Percentiles rank a stretch among this genome's conserved stretches.
phyloP scores from a whole-genome alignment of 2,329 filamentous ascomycete species.

The Simplicillium sp. region DNA sequence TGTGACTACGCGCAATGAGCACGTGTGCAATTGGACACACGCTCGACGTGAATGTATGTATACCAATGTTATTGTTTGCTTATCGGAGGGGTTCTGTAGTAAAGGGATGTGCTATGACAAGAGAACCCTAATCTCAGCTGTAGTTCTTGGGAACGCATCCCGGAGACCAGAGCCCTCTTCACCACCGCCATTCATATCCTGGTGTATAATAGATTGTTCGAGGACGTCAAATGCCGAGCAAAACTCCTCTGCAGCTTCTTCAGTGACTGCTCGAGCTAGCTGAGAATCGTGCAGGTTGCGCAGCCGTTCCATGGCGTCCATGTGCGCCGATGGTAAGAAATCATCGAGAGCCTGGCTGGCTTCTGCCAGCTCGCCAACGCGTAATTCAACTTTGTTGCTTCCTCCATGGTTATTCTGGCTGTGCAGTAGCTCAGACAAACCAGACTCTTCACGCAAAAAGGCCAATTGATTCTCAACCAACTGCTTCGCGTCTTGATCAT shows the following conservation, averaged over 20 bases:
- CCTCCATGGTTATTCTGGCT: constrained; percentile 34
- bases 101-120: constrained; percentile 29
- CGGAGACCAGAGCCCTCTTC: constrained; percentile 16
- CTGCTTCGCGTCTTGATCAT: constrained; percentile 44
- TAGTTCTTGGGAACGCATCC: constrained; percentile 46
- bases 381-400: constrained; percentile 35
- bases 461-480: constrained; percentile 60
- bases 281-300: constrained; percentile 62
- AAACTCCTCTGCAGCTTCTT: constrained; percentile 75
- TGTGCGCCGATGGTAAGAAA: constrained; percentile 84
- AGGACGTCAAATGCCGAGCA: constrained; percentile 69
- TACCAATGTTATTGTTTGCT: neutral
- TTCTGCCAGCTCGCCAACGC: constrained; percentile 42
- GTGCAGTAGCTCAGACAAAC: constrained; percentile 54
- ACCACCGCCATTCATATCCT: constrained; percentile 21
- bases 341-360: constrained; percentile 75
- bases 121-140: constrained; percentile 49
- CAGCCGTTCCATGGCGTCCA: constrained; percentile 81
- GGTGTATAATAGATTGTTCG: constrained; percentile 37
- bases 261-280: constrained; percentile 66
- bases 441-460: constrained; percentile 69
- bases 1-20: too few species aligned
- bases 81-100: neutral
- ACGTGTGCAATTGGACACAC: too few species aligned
- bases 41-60: too few species aligned